phyloP scores from a whole-genome alignment of 768 basidiomycete genomes.

The Lactifluus pinguis region DNA sequence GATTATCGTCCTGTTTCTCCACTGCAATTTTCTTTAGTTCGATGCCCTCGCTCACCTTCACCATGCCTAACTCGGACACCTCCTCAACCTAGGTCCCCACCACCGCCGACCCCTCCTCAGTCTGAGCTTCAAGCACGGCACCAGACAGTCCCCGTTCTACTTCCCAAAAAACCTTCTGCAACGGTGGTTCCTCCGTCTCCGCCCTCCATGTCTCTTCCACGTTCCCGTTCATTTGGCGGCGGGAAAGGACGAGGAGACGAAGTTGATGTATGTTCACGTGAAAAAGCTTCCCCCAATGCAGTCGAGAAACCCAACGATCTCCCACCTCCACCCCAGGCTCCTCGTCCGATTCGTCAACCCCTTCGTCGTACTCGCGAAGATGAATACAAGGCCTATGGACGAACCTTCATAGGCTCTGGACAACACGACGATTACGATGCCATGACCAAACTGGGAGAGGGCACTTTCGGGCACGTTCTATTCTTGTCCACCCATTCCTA shows the following conservation, averaged over 20 bases:
- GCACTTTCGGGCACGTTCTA: slow-evolving; percentile 70
- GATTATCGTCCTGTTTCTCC: slow-evolving; percentile 22
- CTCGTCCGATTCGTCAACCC: slow-evolving; percentile 31
- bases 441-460: slow-evolving; percentile 87
- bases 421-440: slow-evolving; percentile 67
- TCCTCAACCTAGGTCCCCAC: slow-evolving; percentile 18
- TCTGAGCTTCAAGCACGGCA: slow-evolving; percentile 23
- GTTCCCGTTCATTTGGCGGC: background rate
- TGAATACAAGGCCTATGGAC: slow-evolving; percentile 60
- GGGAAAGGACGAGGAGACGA: background rate
- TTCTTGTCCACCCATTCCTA: background rate
- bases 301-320: background rate
- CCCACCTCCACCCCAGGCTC: slow-evolving; percentile 17
- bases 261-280: background rate
- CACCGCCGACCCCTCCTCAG: slow-evolving; percentile 21
- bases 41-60: slow-evolving; percentile 17
- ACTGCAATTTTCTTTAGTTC: slow-evolving; percentile 11
- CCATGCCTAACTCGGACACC: slow-evolving; percentile 16
- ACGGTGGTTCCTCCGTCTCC: background rate
- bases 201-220: background rate
- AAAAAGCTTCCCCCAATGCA: background rate
- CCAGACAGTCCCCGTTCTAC: slow-evolving; percentile 26
- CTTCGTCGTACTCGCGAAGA: slow-evolving; percentile 49
- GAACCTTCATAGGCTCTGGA: slow-evolving; percentile 61
- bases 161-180: slow-evolving; percentile 2